A percentile compares a stretch with the other conserved stretches of the same genome.
phyloP scores from a whole-genome alignment of 2,329 filamentous ascomycete species.

The Zelopaecilomyces penicillatus region DNA sequence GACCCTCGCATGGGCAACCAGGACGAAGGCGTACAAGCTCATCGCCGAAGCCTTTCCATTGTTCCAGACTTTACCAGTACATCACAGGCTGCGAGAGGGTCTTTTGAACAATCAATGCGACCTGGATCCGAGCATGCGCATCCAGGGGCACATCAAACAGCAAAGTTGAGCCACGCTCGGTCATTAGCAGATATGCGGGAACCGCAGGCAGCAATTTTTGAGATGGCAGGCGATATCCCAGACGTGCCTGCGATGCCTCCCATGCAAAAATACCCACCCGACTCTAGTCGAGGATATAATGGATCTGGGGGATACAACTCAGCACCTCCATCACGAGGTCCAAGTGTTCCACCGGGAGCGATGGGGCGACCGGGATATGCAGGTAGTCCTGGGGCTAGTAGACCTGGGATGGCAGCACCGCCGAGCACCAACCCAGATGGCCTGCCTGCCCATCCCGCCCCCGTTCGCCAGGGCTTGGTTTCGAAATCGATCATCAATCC shows the following conservation, averaged over 20 bases:
- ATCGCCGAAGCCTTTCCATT: slow-evolving; percentile 15
- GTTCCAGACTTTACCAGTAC: slow-evolving; percentile 33
- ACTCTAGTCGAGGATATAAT: slow-evolving; percentile 12
- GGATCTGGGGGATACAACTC: slow-evolving; percentile 18
- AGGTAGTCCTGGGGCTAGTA: slow-evolving; percentile 5
- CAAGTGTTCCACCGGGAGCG: slow-evolving; percentile 24
- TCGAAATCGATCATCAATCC: slow-evolving; percentile 48
- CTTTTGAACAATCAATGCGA: slow-evolving; percentile 42
- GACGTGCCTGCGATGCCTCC: slow-evolving; percentile 42
- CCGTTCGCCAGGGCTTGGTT: slow-evolving; percentile 55
- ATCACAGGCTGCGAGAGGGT: slow-evolving; percentile 26
- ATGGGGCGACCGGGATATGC: slow-evolving; percentile 8
- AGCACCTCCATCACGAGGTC: slow-evolving; percentile 18
- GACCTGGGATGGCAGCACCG: slow-evolving; percentile 18
- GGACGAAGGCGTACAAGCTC: slow-evolving; percentile 13
- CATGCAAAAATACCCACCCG: slow-evolving; percentile 11
- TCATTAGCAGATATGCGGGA: slow-evolving; percentile 60
- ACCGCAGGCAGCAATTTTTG: slow-evolving; percentile 61
- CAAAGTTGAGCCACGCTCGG: slow-evolving; percentile 50
- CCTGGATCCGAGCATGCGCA: slow-evolving; percentile 34
- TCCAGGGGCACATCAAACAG: slow-evolving; percentile 40
- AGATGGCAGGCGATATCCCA: slow-evolving; percentile 59
- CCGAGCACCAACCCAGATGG: slow-evolving; percentile 32
- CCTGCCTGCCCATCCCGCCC: slow-evolving; percentile 53
- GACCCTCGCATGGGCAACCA: slow-evolving; percentile 21